phyloP scores from a whole-genome alignment of 2,329 filamentous ascomycete species.

The Polychaeton citri region DNA sequence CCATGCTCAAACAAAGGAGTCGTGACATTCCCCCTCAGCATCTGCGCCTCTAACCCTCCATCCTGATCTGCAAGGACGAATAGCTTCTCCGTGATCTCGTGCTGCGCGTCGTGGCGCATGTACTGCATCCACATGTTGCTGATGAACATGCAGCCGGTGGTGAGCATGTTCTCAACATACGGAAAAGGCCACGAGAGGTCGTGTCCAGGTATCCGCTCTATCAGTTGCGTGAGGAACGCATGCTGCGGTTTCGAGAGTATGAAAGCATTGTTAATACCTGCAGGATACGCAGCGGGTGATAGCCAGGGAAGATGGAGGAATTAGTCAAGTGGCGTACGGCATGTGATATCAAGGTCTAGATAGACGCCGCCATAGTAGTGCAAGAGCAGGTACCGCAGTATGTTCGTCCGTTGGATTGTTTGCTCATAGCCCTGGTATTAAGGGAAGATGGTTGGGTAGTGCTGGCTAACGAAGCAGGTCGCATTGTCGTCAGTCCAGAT shows the following conservation, averaged over 20 bases:
- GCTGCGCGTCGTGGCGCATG: constrained; percentile 2
- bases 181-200: constrained; percentile 14
- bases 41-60: constrained; percentile 12
- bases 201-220: constrained; percentile 8
- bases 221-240: constrained; percentile 10
- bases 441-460: constrained; percentile 13
- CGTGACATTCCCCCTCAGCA: constrained; percentile 14
- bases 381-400: constrained; percentile 16
- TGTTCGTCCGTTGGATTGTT: constrained; percentile 17
- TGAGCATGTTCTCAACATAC: constrained; percentile 19
- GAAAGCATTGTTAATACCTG: constrained; percentile 20
- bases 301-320: constrained; percentile 12
- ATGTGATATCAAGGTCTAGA: constrained; percentile 17
- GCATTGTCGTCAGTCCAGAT: constrained; percentile 14
- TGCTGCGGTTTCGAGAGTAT: constrained; percentile 14
- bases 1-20: constrained; percentile 17
- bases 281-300: constrained; percentile 15
- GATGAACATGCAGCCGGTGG: constrained; percentile 18
- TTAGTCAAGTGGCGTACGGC: constrained; percentile 10
- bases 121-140: constrained; percentile 17
- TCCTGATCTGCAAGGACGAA: constrained; percentile 14
- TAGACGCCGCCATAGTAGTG: constrained; percentile 17
- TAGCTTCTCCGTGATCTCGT: constrained; percentile 5
- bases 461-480: constrained; percentile 9
- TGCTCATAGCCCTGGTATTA: constrained; percentile 13